A percentile compares a stretch with the other conserved stretches of the same genome.
Evolutionary conservation across 768 basidiomycete genomes (phyloP).

Genomic region (Collybia mongolica): DNA sequence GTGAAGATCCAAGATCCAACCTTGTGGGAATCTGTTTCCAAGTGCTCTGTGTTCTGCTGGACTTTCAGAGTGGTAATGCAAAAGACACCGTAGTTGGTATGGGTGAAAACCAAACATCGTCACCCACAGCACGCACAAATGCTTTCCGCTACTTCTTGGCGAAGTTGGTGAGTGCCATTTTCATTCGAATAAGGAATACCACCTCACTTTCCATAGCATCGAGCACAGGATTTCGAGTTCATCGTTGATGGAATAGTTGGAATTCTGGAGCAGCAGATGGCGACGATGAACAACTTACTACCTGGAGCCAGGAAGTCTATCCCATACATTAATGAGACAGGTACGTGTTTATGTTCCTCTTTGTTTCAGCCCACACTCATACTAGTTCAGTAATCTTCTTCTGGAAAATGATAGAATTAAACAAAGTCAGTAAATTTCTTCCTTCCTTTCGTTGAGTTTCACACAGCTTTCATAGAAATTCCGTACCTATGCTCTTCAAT

Average conservation of each 20-base stretch:
- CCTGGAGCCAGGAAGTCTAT: slow-evolving; percentile 85
- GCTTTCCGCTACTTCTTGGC: slow-evolving; percentile 91
- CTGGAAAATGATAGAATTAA: slow-evolving; percentile 92
- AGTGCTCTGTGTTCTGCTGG: slow-evolving; percentile 70
- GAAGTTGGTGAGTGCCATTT: slow-evolving; percentile 62
- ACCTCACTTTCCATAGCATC: slow-evolving; percentile 55
- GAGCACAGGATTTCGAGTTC: slow-evolving; percentile 86
- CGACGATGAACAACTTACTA: slow-evolving; percentile 68
- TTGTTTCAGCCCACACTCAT: slow-evolving; percentile 3
- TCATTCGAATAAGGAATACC: slow-evolving; percentile 1
- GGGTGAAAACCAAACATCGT: slow-evolving; percentile 40
- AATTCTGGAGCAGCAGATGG: slow-evolving; percentile 75
- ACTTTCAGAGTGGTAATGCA: slow-evolving; percentile 79
- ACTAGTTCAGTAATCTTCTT: slow-evolving; percentile 64
- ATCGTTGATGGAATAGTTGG: slow-evolving; percentile 69
- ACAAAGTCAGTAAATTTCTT: slow-evolving; percentile 60
- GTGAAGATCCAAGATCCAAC: slow-evolving; percentile 74
- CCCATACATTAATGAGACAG: slow-evolving; percentile 79
- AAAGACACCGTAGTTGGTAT: slow-evolving; percentile 45
- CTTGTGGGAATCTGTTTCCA: slow-evolving; percentile 78
- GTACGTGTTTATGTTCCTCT: slow-evolving; percentile 45
- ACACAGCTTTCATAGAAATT: slow-evolving; percentile 68
- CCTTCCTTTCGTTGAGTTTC: not conserved
- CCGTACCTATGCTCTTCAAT: slow-evolving; percentile 75
- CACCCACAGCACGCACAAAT: slow-evolving; percentile 71